Evolutionary conservation across 495 filamentous ascomycete genomes (phyloP).

Genomic region (Amniculicola lignicola): DNA sequence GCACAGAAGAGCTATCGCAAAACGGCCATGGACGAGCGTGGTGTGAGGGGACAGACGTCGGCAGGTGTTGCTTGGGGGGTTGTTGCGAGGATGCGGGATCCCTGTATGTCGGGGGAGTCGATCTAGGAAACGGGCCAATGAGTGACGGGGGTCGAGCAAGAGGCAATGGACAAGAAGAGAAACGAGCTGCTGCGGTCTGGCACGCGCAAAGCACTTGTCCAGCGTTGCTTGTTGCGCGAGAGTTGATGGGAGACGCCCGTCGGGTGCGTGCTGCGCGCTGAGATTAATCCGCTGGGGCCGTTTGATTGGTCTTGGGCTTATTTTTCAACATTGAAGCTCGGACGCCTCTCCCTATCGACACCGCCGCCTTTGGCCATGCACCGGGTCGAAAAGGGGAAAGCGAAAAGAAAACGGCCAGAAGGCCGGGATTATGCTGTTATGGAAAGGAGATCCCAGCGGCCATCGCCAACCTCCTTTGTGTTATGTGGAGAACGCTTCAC

Average conservation of each 20-base stretch:
- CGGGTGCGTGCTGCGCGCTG: no score
- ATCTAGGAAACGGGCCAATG: neutral
- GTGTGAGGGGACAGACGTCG: neutral
- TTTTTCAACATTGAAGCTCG: neutral
- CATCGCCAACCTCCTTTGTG: neutral
- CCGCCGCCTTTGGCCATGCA: neutral
- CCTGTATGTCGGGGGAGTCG: neutral
- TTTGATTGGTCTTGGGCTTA: slow-evolving; percentile 6
- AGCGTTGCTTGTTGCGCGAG: no score
- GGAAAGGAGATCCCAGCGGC: neutral
- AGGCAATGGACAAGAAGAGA: neutral
- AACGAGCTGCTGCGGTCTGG: neutral
- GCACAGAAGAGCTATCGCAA: neutral
- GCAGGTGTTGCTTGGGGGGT: neutral
- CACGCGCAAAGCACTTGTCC: neutral
- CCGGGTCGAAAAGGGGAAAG: neutral
- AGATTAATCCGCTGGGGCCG: no score
- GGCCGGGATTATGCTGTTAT: neutral
- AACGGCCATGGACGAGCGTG: neutral
- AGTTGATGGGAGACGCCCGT: no score
- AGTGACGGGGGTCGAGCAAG: neutral
- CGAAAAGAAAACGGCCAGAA: neutral
- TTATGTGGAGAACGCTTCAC: no score
- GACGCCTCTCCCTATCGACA: neutral
- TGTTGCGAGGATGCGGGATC: neutral